Conservation (phyloP, 495 filamentous ascomycete genomes). For the Penicillium riverlandense region DNA sequence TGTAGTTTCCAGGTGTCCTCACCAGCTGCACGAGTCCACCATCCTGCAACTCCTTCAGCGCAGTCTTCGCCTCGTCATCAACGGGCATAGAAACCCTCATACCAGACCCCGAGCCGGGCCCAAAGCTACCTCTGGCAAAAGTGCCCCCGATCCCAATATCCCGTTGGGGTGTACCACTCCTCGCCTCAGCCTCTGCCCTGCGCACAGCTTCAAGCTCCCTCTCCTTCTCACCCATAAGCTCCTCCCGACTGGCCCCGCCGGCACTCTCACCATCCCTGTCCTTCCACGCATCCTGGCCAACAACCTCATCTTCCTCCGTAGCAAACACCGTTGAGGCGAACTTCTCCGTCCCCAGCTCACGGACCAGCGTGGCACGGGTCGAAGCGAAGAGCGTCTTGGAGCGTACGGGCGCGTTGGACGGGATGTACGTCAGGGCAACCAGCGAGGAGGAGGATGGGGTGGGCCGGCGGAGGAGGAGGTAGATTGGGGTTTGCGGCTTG, state of each 20-base stretch:
- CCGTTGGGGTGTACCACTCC: constrained; percentile 58
- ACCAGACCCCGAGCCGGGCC: constrained; percentile 42
- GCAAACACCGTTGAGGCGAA: constrained; percentile 80
- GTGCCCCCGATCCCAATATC: constrained; percentile 51
- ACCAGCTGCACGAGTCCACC: constrained; percentile 76
- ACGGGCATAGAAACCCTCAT: constrained; percentile 57
- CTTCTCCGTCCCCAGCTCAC: constrained; percentile 84
- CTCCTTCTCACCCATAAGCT: constrained; percentile 87
- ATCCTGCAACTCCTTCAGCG: constrained; percentile 51
- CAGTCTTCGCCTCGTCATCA: constrained; percentile 59
- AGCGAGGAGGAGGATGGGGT: constrained; percentile 42
- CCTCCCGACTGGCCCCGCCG: constrained; percentile 31
- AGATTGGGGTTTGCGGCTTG: constrained; percentile 67
- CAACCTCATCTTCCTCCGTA: constrained; percentile 56
- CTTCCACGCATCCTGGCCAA: constrained; percentile 65
- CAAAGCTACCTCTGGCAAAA: constrained; percentile 44
- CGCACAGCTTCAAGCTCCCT: constrained; percentile 66
- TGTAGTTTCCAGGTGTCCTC: constrained; percentile 21
- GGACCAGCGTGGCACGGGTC: constrained; percentile 72
- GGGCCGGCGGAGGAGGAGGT: constrained; percentile 74
- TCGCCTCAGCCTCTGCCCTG: constrained; percentile 71
- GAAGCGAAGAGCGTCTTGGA: constrained; percentile 95
- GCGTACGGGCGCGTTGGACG: constrained; percentile 79
- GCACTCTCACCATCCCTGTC: constrained; percentile 61
- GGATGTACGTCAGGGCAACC: constrained; percentile 82